phyloP scores from a whole-genome alignment of 768 basidiomycete genomes.

The Macrolepiota albuminosa region DNA sequence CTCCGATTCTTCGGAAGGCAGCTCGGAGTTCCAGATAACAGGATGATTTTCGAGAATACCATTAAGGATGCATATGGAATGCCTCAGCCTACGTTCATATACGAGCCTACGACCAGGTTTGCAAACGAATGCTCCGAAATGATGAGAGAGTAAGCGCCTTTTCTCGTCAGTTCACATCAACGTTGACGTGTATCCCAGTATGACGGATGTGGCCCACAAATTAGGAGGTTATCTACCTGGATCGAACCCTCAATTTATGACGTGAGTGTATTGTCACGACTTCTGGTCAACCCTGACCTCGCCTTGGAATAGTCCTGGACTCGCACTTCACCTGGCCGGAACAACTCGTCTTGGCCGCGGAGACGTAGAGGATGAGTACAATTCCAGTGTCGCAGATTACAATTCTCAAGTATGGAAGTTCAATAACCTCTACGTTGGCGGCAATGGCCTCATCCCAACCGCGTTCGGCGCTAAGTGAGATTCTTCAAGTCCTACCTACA shows the following conservation, averaged over 20 bases:
- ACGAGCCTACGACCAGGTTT: background rate
- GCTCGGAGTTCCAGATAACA: background rate
- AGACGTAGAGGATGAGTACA: background rate
- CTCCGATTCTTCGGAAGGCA: constrained; percentile 1
- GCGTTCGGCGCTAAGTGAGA: constrained; percentile 1
- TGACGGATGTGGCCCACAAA: background rate
- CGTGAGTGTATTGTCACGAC: background rate
- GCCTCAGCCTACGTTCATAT: background rate
- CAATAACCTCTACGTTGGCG: background rate
- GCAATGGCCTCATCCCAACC: background rate
- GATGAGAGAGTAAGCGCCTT: background rate
- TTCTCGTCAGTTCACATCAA: background rate
- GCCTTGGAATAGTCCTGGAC: background rate
- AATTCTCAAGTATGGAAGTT: background rate
- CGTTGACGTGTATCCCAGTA: background rate
- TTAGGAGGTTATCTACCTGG: background rate
- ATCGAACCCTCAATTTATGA: background rate
- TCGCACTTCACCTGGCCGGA: background rate
- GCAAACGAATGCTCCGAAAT: background rate
- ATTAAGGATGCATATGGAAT: background rate
- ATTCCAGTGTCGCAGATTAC: background rate
- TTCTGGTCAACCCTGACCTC: background rate
- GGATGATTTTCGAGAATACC: background rate
- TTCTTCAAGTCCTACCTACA: background rate
- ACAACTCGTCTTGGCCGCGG: background rate